Conservation (phyloP, 768 basidiomycete species). For the Mycena maculata region DNA sequence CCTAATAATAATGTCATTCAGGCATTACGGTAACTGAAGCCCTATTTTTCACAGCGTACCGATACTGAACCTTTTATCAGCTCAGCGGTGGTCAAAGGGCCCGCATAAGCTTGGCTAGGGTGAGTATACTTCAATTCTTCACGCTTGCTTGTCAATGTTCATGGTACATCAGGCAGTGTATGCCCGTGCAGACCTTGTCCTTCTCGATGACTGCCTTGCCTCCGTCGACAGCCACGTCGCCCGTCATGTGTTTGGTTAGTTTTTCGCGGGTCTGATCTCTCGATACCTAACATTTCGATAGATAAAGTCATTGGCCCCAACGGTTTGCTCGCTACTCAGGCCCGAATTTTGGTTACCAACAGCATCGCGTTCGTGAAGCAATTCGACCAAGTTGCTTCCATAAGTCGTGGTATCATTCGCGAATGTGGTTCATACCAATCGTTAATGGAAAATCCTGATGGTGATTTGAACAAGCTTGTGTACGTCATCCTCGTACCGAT, state of each 20-base stretch:
- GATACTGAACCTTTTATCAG: constrained; percentile 48
- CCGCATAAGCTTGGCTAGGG: constrained; percentile 82
- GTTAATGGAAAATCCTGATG: constrained; percentile 67
- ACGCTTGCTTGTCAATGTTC: background rate
- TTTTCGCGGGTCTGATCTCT: background rate
- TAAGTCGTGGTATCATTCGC: constrained; percentile 85
- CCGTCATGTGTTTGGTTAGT: constrained; percentile 82
- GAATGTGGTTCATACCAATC: constrained; percentile 77
- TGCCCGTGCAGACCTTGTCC: constrained; percentile 86
- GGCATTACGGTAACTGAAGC: constrained; percentile 67
- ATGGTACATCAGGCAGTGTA: constrained; percentile 70
- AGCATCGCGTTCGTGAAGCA: constrained; percentile 84
- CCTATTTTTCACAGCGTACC: background rate
- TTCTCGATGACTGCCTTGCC: constrained; percentile 92
- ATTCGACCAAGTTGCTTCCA: constrained; percentile 79
- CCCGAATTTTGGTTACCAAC: constrained; percentile 88
- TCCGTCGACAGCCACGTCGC: constrained; percentile 91
- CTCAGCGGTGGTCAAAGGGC: constrained; percentile 89
- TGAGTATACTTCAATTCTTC: background rate
- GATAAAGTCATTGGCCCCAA: constrained; percentile 89
- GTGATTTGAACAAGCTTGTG: constrained; percentile 82
- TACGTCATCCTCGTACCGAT: constrained; percentile 48
- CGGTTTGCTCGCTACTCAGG: constrained; percentile 85
- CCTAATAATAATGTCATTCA: constrained; percentile 33
- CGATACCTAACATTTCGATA: constrained; percentile 39